Conservation (phyloP, 2,329 filamentous ascomycete species). For the Colletotrichum magnum region DNA sequence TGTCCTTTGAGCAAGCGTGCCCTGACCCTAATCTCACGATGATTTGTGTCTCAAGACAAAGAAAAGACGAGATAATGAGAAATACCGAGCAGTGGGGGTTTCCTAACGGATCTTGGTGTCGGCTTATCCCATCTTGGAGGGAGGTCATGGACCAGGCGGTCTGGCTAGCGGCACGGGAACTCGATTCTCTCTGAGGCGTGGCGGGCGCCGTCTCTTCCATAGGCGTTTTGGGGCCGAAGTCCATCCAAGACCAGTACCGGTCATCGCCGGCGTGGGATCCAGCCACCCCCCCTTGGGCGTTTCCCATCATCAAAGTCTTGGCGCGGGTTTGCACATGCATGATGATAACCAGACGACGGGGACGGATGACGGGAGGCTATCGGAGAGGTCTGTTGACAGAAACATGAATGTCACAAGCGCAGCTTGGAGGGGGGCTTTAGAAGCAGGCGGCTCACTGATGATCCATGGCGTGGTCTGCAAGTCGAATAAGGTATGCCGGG, state of each 20-base stretch:
- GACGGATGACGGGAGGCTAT: constrained; percentile 19
- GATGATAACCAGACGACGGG: constrained; percentile 16
- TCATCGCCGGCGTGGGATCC: constrained; percentile 10
- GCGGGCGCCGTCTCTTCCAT: constrained; percentile 14
- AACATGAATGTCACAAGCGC: constrained; percentile 34
- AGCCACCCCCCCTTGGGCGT: constrained; percentile 2
- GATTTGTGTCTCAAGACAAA: constrained; percentile 30
- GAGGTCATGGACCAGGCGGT: constrained; percentile 20
- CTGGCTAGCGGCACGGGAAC: constrained; percentile 16
- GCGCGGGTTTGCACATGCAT: constrained; percentile 21
- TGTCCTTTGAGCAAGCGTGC: background rate
- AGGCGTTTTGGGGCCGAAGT: background rate
- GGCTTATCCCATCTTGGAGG: constrained; percentile 18
- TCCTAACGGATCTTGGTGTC: constrained; percentile 11
- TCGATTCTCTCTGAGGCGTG: constrained; percentile 16
- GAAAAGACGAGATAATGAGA: background rate
- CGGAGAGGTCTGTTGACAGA: constrained; percentile 31
- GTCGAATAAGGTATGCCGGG: constrained; percentile 20
- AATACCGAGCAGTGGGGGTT: constrained; percentile 26
- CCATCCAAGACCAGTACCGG: constrained; percentile 5
- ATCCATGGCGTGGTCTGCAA: constrained; percentile 2
- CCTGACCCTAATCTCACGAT: constrained; percentile 39
- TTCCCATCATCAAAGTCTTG: background rate
- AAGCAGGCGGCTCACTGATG: constrained; percentile 2
- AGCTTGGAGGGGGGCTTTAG: background rate